Conservation (phyloP, 164 flowering plant genomes). For the Liquidambar formosana region DNA sequence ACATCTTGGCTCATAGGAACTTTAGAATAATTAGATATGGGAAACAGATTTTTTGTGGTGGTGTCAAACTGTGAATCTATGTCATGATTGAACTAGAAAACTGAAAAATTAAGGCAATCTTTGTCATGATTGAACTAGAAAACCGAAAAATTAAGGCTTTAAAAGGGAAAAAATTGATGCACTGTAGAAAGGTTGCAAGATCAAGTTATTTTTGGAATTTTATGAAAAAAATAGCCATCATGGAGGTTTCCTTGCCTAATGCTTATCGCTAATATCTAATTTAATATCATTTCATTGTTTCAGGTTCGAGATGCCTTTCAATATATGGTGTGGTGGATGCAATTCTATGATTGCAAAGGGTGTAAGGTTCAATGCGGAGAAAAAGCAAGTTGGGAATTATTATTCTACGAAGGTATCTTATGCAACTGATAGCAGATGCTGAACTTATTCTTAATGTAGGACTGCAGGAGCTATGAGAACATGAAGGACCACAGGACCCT, state of each 20-base stretch:
- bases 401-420: conserved; percentile 88
- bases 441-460: background rate
- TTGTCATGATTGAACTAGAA: too few species aligned
- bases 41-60: too few species aligned
- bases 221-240: background rate
- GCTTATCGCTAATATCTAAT: background rate
- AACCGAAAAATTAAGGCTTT: too few species aligned
- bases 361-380: conserved; percentile 97
- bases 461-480: background rate
- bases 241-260: background rate
- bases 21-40: too few species aligned
- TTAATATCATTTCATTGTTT: background rate
- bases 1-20: too few species aligned
- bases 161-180: too few species aligned
- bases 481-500: too few species aligned
- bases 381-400: conserved; percentile 98
- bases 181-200: too few species aligned
- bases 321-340: conserved; percentile 99
- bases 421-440: background rate
- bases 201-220: too few species aligned
- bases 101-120: too few species aligned
- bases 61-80: too few species aligned
- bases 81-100: too few species aligned
- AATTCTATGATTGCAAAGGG: conserved; percentile 98
- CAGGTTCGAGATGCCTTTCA: conserved; percentile 98